phyloP scores from a whole-genome alignment of 805 yeast genomes.

The Yamadazyma paraphyllophila region DNA sequence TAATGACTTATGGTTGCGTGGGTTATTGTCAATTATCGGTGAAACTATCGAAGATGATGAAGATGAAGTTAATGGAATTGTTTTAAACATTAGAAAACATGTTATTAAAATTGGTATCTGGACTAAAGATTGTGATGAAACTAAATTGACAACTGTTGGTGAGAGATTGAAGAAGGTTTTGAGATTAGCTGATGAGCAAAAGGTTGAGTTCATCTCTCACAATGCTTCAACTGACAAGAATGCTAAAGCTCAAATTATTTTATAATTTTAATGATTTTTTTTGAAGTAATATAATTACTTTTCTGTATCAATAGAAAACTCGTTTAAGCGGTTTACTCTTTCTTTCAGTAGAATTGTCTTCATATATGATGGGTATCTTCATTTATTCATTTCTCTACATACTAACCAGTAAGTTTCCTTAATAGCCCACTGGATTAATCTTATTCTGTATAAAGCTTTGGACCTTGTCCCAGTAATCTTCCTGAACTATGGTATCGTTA shows the following conservation, averaged over 20 bases:
- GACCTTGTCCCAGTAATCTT: slow-evolving; percentile 74
- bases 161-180: slow-evolving; percentile 83
- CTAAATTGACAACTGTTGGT: slow-evolving; percentile 70
- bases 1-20: slow-evolving; percentile 90
- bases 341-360: too few species aligned
- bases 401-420: background rate
- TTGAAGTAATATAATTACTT: background rate
- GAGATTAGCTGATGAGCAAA: slow-evolving; percentile 69
- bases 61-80: slow-evolving; percentile 91
- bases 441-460: slow-evolving; percentile 50
- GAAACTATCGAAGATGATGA: slow-evolving; percentile 86
- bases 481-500: slow-evolving; percentile 77
- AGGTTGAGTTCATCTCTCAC: slow-evolving; percentile 77
- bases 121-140: slow-evolving; percentile 77
- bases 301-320: slow-evolving; percentile 10
- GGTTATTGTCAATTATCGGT: slow-evolving; percentile 87
- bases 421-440: slow-evolving; percentile 41
- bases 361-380: too few species aligned
- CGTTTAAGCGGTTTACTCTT: background rate
- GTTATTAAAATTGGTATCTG: slow-evolving; percentile 86
- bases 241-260: slow-evolving; percentile 33
- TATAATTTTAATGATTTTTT: slow-evolving; percentile 19
- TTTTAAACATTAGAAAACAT: slow-evolving; percentile 80
- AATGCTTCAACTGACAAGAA: slow-evolving; percentile 48
- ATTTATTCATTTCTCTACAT: background rate